These are phyloP conservation scores for Trichoderma sp. DNA, from an alignment of 2,329 filamentous ascomycete genomes.

Conservation along the genomic window DNA sequence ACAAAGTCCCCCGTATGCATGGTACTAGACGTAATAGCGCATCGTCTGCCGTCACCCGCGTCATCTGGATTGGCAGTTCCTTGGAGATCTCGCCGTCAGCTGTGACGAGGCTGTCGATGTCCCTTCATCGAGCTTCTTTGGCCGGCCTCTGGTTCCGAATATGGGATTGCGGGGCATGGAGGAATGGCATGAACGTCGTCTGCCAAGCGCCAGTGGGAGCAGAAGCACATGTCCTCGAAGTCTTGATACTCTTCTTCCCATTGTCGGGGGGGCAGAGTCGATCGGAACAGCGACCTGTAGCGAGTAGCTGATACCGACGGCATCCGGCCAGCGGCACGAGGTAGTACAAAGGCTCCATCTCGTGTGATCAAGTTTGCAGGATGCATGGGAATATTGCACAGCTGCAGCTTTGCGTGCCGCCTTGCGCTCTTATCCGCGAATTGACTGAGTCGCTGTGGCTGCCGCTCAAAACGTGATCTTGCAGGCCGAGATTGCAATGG, in stretches of 20 bases:
- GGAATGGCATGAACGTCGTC: neutral
- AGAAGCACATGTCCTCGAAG: neutral
- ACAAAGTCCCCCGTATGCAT: neutral
- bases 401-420: neutral
- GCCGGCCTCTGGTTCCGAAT: no score
- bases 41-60: neutral
- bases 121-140: neutral
- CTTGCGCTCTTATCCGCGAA: neutral
- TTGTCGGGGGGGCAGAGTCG: neutral
- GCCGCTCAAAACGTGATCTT: neutral
- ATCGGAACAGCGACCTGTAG: neutral
- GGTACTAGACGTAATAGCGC: no score
- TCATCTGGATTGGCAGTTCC: neutral
- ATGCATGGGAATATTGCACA: neutral
- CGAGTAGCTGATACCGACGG: neutral
- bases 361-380: slow-evolving; percentile 9
- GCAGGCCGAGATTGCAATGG: slow-evolving; percentile 11
- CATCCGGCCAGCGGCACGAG: neutral
- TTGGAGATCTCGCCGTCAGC: neutral
- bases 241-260: neutral
- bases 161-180: neutral
- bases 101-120: neutral
- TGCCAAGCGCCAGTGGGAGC: neutral
- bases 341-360: neutral
- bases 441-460: neutral